Evolutionary conservation across 2,329 filamentous ascomycete species (phyloP), one percentile per base, ranked within the genome.

Genomic region (Botryotinia convoluta): DNA sequence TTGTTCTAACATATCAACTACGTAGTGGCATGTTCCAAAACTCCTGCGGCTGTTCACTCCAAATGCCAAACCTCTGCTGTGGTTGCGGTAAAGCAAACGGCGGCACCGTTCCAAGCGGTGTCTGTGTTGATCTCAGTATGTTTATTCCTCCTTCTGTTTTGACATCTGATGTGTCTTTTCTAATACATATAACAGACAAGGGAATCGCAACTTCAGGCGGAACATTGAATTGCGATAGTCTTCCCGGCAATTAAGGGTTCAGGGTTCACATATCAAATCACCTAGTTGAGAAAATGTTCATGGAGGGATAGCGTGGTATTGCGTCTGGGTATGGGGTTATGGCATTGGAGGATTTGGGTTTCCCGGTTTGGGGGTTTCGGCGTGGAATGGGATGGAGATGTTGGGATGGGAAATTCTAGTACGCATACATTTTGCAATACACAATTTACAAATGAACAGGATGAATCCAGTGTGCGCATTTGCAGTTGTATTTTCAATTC

Each of bases 1-100:
- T 37, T 9, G 0, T 45, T 62, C 57, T 60, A 70, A 60, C 54
- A 35, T n/a, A 44, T 57, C 8, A 16, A 51, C 48, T 57, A 4
- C 39, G 45, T 35, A 72, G 69, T 20, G 69, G 69, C 69, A 67
- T 65, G 60, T 72, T 72, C 60, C 69, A 72, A 57, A 67, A 16
- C 60, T 32, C 60, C 60, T 65, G 61, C 37, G 69, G 69, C 14
- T 71, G 69, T n/a, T 32, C 44, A 32, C 69, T 72, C 44, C 6
- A 45, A 20, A n/a, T 54, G 4, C 60, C 69, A 44, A 72, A 57
- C n/a, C 60, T 72, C 16, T 65, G 61, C 60, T 72, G 69, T 42
- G 44, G 35, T 18, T 72, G 69, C 5, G 26, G n/a, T 9, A 51
- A 42, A 45, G 14, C 32, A 42, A 72, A 72, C 32, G 69, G 69